Evolutionary conservation across 2,329 filamentous ascomycete genomes (phyloP), one percentile per base, ranked within the genome.

Genomic region (Cercospora sp.): DNA sequence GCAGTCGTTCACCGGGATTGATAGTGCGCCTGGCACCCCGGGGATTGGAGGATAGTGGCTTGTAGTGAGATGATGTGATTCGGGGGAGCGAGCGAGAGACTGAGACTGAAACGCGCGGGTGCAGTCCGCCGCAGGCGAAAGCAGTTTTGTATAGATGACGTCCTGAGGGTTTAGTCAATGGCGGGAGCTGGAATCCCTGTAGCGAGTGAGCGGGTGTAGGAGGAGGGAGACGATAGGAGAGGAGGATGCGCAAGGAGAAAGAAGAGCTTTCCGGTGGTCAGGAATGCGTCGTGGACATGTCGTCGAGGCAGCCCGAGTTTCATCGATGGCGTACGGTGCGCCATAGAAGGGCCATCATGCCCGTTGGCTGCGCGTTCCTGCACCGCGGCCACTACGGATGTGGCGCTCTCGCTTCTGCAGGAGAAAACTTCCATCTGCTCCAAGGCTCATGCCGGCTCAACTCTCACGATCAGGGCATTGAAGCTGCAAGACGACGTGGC

Each of bases 131-230:
- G 48, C 55, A 59, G 55, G 55, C 31, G 28, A 16, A 33, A 58
- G 30, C 55, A 59, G 55, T 59, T 59, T 59, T 59, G 55, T 18
- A 59, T 59, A 20, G 55, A 59, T 31, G 55, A 23, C 55, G 55
- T 33, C 30, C 28, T 31, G 55, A 20, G 28, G 16, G 3, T 23
- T 53, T 28, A 20, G 28, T 59, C 28, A 36, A 59, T 59, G 55
- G 55, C 55, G 28, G 55, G 55, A 59, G 55, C 55, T 59, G 28
- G 55, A 59, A 59, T 59, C 6, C 31, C 55, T 23, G 55, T 5
- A 33, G 28, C 28, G 31, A 59, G 28, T 20, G 55, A 59, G 55
- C 28, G 31, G 55, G 55, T n/a, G 26, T 5, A 20, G 55, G 55
- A 36, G 30, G 28, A 36, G 20, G 10, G 18, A 8, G 30, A 36